Base-by-base conservation (phyloP, 208 protist genomes). In the Trypanosomatidae sp. region DNA sequence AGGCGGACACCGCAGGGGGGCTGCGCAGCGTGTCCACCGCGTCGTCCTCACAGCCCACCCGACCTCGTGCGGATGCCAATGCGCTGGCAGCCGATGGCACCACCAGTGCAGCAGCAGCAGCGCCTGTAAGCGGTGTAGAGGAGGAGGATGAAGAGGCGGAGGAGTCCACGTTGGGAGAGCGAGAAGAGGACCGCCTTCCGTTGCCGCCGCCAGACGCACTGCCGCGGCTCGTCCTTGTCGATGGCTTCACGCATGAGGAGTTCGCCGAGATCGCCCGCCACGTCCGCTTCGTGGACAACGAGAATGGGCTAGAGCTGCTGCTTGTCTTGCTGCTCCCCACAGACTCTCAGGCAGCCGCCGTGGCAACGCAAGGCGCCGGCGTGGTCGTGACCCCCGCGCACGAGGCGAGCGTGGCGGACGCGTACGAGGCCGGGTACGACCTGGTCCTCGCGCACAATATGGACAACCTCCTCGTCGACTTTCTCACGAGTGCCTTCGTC, bases 231-330 rank as follows among this genome's bases (percentile, higher is more conserved):
- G 87, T 96, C 25, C 56, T 96, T 46, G 84, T 96, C 0, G 92
- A 96, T 71, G 69, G 69, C 73, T 96, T 87, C 76, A 94, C 92
- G 39, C 92, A 96, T 72, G 92, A 96, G 66, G 81, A 85, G 22
- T 87, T 91, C 33, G 56, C 41, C 43, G 90, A 95, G 33, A 92
- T 95, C 72, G 68, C 88, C 19, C 72, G 85, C n/a, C 82, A 92
- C 56, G 41, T 96, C 8, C 84, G 92, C 50, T 89, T 76, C 60
- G 67, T 95, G 13, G 90, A 96, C 66, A 47, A 80, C 47, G 78
- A 93, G 62, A 79, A 90, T 60, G 83, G 82, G 33, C 65, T 96
- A 53, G 66, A 87, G 69, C 75, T 94, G 49, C 78, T 95, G 28
- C 72, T 96, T 30, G 81, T 89, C 25, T 71, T 96, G n/a, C 76